Evolutionary conservation across 1,284 basidiomycete species (phyloP), one percentile per base, ranked within the genome.

Genomic region (Phenoliferia sp.): DNA sequence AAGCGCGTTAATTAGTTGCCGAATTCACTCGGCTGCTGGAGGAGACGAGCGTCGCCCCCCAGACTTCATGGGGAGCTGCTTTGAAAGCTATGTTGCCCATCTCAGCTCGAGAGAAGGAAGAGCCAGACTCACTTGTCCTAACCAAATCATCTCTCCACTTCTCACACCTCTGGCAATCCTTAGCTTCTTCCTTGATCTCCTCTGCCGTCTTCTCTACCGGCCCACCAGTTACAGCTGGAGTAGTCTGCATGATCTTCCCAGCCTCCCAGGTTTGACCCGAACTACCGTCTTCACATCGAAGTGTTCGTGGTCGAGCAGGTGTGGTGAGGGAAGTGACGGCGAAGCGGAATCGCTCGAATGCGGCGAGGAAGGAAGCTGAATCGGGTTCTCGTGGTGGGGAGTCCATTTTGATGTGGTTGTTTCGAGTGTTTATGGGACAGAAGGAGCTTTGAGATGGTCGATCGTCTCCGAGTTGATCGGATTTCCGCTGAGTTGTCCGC

Each of bases 131-230:
- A 83, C 82, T 83, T 55, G 74, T 75, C 39, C 71, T 70, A 73
- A 82, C 79, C 36, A 84, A 70, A 52, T 81, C 79, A 60, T 75
- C 75, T 69, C 83, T 82, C 80, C 80, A 81, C 59, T 77, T 74
- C 70, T 83, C 80, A 72, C 83, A 84, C 60, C 77, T 66, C 62
- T 79, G 79, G 80, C 82, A 82, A n/a, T 73, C 72, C 3, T 63
- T 59, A 10, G 35, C 57, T 16, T 69, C 65, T 0, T 64, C 39
- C 34, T 68, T 64, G 7, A 60, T 59, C 3, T 73, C 64, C 1
- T 10, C 19, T 22, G 66, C 64, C 7, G 61, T 52, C 34, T 59
- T 59, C 3, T 28, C 39, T 7, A n/a, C 48, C 1, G 35, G 26
- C 6, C 26, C 44, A 12, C 48, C 44, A 22, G 10, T 31, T 1